Conservation (phyloP, 2,329 filamentous ascomycete species). For the Penicillium sp. region DNA sequence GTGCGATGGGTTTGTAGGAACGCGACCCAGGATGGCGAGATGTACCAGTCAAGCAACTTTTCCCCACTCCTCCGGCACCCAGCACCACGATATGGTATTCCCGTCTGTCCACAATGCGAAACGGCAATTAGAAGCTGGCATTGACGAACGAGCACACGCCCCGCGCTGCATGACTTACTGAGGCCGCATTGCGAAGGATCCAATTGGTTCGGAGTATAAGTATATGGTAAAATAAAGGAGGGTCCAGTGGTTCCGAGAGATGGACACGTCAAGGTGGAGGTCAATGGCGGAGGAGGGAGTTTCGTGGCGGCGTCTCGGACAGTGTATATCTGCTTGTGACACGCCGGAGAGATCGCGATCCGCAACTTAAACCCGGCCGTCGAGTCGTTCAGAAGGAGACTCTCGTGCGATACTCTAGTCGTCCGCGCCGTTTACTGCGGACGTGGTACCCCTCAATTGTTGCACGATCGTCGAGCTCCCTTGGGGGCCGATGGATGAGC, state of each 20-base stretch:
- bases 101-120: slow-evolving; percentile 49
- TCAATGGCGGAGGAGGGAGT: slow-evolving; percentile 11
- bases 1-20: too few species aligned
- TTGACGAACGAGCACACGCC: slow-evolving; percentile 2
- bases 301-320: too few species aligned
- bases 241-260: neutral
- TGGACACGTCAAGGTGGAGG: neutral
- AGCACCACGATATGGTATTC: slow-evolving; percentile 82
- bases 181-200: slow-evolving; percentile 33
- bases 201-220: neutral
- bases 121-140: slow-evolving; percentile 20
- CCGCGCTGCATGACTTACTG: slow-evolving; percentile 30
- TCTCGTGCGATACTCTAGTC: neutral
- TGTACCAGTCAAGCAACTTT: slow-evolving; percentile 84
- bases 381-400: neutral
- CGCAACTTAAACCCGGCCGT: too few species aligned
- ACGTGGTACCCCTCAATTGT: slow-evolving; percentile 11
- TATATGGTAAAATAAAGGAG: neutral
- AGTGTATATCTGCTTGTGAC: slow-evolving; percentile 5
- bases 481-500: slow-evolving; percentile 14
- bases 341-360: too few species aligned
- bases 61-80: slow-evolving; percentile 83
- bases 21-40: slow-evolving; percentile 25
- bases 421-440: slow-evolving; percentile 8
- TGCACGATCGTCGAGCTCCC: slow-evolving; percentile 11